These are phyloP conservation scores for Solanum hybrid DNA, from an alignment of 305 asterid genomes.

Conservation along the genomic window DNA sequence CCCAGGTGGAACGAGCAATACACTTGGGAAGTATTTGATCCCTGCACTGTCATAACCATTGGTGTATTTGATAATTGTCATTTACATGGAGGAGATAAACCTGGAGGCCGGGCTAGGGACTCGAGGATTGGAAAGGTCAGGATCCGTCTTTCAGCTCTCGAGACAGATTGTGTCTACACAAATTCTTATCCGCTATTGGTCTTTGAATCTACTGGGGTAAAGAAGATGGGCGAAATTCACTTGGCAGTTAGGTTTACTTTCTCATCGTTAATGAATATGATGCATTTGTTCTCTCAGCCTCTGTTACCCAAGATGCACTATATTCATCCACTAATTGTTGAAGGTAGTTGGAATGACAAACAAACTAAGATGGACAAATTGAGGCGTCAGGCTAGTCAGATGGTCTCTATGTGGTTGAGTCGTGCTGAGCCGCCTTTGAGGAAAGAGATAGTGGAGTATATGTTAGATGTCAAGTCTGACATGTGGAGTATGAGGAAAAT, in stretches of 20 bases:
- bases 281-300: conserved; percentile 46
- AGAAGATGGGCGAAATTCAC: conserved; percentile 69
- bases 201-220: conserved; percentile 51
- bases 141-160: conserved; percentile 53
- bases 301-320: conserved; percentile 78
- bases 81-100: conserved; percentile 30
- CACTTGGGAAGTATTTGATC: conserved; percentile 74
- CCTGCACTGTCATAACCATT: conserved; percentile 56
- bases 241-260: conserved; percentile 59
- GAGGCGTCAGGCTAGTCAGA: conserved; percentile 60
- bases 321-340: conserved; percentile 26
- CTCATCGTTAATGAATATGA: conserved; percentile 44
- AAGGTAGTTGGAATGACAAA: no score
- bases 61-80: conserved; percentile 73
- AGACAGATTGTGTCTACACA: conserved; percentile 51
- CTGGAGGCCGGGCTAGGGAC: conserved; percentile 24
- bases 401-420: conserved; percentile 56
- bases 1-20: conserved; percentile 74
- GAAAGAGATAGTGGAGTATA: conserved; percentile 59
- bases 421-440: conserved; percentile 70
- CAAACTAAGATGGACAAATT: no score
- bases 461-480: conserved; percentile 53
- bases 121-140: conserved; percentile 66
- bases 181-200: conserved; percentile 60
- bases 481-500: conserved; percentile 75